Conservation (phyloP, 2,329 filamentous ascomycete species). For the Trichoderma breve region DNA sequence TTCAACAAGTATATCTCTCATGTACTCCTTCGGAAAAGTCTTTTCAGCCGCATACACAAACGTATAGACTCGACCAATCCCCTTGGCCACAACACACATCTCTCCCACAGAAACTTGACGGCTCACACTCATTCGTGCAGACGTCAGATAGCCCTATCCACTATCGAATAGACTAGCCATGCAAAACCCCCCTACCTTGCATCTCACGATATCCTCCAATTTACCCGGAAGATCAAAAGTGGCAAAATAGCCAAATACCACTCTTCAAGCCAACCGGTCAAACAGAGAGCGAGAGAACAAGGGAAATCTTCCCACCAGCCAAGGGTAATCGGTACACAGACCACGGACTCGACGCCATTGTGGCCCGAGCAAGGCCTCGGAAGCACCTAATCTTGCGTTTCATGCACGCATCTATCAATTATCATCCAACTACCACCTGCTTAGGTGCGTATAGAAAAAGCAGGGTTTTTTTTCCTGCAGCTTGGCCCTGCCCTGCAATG, state of each 20-base stretch:
- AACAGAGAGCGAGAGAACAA: not conserved
- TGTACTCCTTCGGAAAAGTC: not conserved
- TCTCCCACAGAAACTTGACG: not conserved
- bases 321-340: not conserved
- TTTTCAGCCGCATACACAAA: not conserved
- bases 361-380: not conserved
- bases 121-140: not conserved
- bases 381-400: slow-evolving; percentile 11
- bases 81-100: not conserved
- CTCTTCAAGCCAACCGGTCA: not conserved
- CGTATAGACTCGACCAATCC: not conserved
- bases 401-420: slow-evolving; percentile 9
- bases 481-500: slow-evolving; percentile 1
- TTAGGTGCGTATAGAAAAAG: not conserved
- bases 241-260: slow-evolving; percentile 4
- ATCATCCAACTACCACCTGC: not conserved
- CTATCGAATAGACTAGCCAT: not conserved
- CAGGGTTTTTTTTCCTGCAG: slow-evolving; percentile 8
- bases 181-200: not conserved
- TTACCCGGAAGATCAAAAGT: slow-evolving; percentile 12
- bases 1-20: not conserved
- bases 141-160: not conserved
- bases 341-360: not conserved
- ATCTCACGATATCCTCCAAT: not conserved
- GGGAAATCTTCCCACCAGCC: not conserved